A percentile compares a stretch with the other conserved stretches of the same genome.
Evolutionary conservation across 441 rosid genomes (phyloP).

Genomic region (Hypseocharis bilobata): DNA sequence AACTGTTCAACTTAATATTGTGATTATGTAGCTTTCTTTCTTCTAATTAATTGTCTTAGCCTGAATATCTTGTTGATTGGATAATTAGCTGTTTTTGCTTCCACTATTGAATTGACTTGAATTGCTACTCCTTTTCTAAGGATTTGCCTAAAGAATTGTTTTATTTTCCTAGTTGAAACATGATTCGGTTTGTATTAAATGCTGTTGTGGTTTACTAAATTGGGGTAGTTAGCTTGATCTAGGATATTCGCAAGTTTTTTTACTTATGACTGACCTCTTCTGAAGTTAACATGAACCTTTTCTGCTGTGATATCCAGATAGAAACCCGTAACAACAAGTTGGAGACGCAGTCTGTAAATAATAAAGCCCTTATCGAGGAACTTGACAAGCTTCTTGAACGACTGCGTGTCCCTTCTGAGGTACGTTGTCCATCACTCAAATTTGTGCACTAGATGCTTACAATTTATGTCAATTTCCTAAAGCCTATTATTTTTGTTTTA

Average conservation of each 20-base stretch:
- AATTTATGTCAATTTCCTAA: not conserved
- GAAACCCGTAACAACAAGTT: slow-evolving; percentile 91
- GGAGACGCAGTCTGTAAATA: slow-evolving; percentile 95
- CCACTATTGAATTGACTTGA: not conserved
- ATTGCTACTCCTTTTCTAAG: not conserved
- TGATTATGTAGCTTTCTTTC: slow-evolving; percentile 2
- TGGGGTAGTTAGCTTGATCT: not conserved
- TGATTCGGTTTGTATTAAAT: not conserved
- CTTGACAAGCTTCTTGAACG: slow-evolving; percentile 91
- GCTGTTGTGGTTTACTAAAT: slow-evolving; percentile 8
- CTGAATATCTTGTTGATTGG: not conserved
- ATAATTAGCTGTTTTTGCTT: not conserved
- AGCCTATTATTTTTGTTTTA: slow-evolving; percentile 15
- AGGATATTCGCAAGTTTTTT: not conserved
- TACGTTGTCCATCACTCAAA: slow-evolving; percentile 24
- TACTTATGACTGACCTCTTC: slow-evolving; percentile 11
- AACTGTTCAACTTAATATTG: slow-evolving; percentile 17
- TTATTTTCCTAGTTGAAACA: not conserved
- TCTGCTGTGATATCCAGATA: slow-evolving; percentile 50
- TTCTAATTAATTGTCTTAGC: not conserved
- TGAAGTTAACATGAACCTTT: slow-evolving; percentile 10
- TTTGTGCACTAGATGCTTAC: not conserved
- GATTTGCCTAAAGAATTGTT: not conserved
- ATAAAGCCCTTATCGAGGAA: slow-evolving; percentile 76
- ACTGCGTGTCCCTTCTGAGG: slow-evolving; percentile 84